A percentile compares a stretch with the other conserved stretches of the same genome.
phyloP scores from a whole-genome alignment of 768 basidiomycete species.

The Tricholoma flavovirens region DNA sequence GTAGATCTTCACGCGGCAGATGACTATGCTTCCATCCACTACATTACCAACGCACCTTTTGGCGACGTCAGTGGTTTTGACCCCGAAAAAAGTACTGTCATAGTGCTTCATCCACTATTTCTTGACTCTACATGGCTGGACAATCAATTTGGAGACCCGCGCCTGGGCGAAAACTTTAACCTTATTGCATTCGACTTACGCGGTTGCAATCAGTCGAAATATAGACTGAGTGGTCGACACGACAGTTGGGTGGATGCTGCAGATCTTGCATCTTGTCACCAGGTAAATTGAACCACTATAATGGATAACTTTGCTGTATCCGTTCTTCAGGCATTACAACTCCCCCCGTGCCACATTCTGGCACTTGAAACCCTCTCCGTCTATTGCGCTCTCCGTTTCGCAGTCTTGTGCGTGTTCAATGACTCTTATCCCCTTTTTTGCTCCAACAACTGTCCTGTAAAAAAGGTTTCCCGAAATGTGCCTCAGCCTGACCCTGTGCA shows the following conservation, averaged over 20 bases:
- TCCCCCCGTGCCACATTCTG: slow-evolving; percentile 68
- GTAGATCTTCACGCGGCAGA: slow-evolving; percentile 56
- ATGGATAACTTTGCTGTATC: not conserved
- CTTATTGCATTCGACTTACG: slow-evolving; percentile 74
- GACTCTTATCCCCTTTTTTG: not conserved
- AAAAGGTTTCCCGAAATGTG: slow-evolving; percentile 68
- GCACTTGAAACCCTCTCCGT: slow-evolving; percentile 59
- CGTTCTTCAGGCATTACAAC: slow-evolving; percentile 42
- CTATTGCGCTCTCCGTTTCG: slow-evolving; percentile 56
- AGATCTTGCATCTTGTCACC: slow-evolving; percentile 62
- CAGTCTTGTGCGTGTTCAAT: slow-evolving; percentile 47
- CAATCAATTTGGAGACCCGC: slow-evolving; percentile 60
- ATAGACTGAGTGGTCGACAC: slow-evolving; percentile 47
- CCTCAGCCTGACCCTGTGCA: slow-evolving; percentile 61
- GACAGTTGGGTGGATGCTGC: slow-evolving; percentile 80
- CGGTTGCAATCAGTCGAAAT: slow-evolving; percentile 50
- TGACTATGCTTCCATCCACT: slow-evolving; percentile 70
- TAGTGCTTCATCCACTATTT: slow-evolving; percentile 63
- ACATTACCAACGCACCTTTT: slow-evolving; percentile 56
- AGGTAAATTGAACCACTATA: slow-evolving; percentile 34
- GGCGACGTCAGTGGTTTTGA: slow-evolving; percentile 64
- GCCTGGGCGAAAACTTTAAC: slow-evolving; percentile 55
- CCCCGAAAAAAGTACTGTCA: slow-evolving; percentile 57
- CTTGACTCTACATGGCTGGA: slow-evolving; percentile 67
- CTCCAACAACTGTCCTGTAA: not conserved